Conservation (phyloP, 257 asterid species). For the Ligustrum vulgare region DNA sequence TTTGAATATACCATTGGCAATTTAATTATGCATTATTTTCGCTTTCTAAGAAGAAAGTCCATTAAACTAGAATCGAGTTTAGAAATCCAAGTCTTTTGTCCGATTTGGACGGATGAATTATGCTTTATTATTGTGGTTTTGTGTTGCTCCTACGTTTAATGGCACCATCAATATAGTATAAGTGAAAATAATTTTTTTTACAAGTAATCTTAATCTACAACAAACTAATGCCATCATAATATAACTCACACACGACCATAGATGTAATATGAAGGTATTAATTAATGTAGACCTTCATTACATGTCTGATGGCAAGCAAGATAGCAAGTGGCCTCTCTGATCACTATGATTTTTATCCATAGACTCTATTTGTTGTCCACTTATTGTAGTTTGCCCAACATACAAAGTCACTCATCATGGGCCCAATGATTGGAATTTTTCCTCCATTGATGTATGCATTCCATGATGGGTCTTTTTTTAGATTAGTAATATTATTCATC, state of each 20-base stretch:
- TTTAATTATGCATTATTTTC: too few species aligned
- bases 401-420: slow-evolving; percentile 22
- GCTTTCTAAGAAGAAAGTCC: too few species aligned
- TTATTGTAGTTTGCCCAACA: not conserved
- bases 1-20: too few species aligned
- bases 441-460: slow-evolving; percentile 25
- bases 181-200: not conserved
- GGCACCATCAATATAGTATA: not conserved
- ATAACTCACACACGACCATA: too few species aligned
- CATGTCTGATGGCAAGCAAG: slow-evolving; percentile 24
- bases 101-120: not conserved
- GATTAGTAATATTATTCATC: too few species aligned
- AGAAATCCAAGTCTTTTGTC: not conserved
- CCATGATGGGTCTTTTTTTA: slow-evolving; percentile 43
- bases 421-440: slow-evolving; percentile 28
- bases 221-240: too few species aligned
- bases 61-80: not conserved
- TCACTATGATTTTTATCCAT: too few species aligned
- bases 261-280: not conserved
- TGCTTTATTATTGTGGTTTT: not conserved
- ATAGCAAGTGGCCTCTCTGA: not conserved
- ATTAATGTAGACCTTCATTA: slow-evolving; percentile 14
- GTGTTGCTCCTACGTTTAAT: too few species aligned
- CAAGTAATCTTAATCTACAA: too few species aligned
- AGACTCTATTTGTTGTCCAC: not conserved